Conservation (phyloP, 2,329 filamentous ascomycete genomes). For the Aspergillus carbonarius region DNA sequence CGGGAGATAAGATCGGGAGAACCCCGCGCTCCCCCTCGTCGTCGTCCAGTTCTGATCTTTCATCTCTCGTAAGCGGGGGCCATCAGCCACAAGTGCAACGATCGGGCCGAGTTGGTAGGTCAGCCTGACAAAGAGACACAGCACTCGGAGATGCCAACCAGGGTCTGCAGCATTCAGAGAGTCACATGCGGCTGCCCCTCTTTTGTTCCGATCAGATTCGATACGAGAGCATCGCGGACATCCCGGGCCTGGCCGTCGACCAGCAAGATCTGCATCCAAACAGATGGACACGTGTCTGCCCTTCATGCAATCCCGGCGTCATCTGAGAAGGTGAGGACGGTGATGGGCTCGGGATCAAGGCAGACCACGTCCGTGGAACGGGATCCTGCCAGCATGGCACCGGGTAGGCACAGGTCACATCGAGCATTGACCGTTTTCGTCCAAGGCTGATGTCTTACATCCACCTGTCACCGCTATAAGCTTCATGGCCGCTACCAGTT, state of each 20-base stretch:
- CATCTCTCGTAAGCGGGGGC: not conserved
- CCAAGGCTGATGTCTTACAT: not conserved
- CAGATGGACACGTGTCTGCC: conserved; percentile 2
- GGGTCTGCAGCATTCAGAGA: not conserved
- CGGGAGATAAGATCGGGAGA: not conserved
- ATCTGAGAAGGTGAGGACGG: not conserved
- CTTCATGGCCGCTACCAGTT: conserved; percentile 1
- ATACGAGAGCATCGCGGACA: not conserved
- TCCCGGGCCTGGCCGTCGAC: not conserved
- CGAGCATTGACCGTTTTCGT: not conserved
- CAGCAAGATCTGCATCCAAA: not conserved
- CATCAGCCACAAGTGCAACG: not conserved
- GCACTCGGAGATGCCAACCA: not conserved
- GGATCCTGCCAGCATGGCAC: not conserved
- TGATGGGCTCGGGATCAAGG: not conserved
- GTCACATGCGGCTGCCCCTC: not conserved
- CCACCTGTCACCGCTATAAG: conserved; percentile 2
- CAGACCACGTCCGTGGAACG: not conserved
- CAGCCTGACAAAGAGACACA: not conserved
- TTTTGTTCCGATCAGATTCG: not conserved
- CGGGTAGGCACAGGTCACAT: not conserved
- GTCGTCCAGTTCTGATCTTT: not conserved
- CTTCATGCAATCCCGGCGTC: conserved; percentile 3
- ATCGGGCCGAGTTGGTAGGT: not conserved
- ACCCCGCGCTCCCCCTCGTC: not conserved